Evolutionary conservation across 805 yeast species (phyloP).

Genomic region (Zygosaccharomyces gambellarensis): DNA sequence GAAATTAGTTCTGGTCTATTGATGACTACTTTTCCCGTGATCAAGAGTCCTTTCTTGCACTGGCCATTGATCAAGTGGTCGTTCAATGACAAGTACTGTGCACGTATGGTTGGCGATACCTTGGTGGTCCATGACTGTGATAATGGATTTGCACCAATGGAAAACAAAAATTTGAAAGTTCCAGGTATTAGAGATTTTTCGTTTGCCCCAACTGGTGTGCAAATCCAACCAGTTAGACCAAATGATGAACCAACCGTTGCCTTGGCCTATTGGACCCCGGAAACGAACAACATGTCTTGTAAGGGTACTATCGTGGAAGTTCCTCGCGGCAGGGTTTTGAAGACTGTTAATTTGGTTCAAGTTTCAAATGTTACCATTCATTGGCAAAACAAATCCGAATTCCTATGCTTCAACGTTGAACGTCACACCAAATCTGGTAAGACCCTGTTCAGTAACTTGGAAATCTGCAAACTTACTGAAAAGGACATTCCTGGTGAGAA

Average conservation of each 20-base stretch:
- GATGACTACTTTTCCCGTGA: conserved; percentile 84
- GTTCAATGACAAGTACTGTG: conserved; percentile 84
- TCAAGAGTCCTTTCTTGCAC: conserved; percentile 61
- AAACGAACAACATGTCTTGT: conserved; percentile 85
- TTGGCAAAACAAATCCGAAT: conserved; percentile 89
- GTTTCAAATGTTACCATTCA: conserved; percentile 84
- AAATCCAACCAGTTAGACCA: conserved; percentile 52
- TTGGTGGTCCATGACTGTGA: conserved; percentile 83
- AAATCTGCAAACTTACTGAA: conserved; percentile 82
- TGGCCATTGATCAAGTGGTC: conserved; percentile 99
- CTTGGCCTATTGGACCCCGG: conserved; percentile 96
- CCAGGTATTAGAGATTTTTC: conserved; percentile 87
- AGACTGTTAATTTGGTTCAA: conserved; percentile 92
- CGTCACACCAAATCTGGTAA: conserved; percentile 95
- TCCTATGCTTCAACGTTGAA: conserved; percentile 88
- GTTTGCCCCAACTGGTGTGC: conserved; percentile 87
- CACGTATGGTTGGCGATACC: conserved; percentile 90
- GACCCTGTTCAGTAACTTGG: conserved; percentile 85
- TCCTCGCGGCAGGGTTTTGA: conserved; percentile 73
- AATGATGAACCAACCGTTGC: conserved; percentile 56
- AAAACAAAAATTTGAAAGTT: conserved; percentile 77
- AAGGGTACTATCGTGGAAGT: conserved; percentile 87
- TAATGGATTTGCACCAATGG: conserved; percentile 69
- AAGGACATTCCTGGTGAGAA: conserved; percentile 93
- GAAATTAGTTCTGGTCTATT: conserved; percentile 78